Evolutionary conservation across 2,329 filamentous ascomycete species (phyloP).

Genomic region (Colletotrichum euphorbiae): DNA sequence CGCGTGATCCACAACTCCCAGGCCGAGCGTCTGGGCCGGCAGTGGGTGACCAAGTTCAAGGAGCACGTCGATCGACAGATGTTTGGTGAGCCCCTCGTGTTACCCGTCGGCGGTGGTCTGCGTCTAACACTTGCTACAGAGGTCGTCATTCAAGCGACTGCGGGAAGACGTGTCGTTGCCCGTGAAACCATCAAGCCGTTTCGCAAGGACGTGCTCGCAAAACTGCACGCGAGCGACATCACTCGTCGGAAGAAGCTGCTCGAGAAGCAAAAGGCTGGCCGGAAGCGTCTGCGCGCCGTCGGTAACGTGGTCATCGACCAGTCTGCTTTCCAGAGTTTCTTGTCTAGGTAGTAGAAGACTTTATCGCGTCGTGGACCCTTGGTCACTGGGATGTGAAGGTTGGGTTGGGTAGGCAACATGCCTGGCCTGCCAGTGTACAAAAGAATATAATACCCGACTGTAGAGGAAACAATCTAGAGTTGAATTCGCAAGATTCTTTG

Average conservation of each 20-base stretch:
- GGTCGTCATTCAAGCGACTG: conserved; percentile 91
- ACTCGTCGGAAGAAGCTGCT: conserved; percentile 85
- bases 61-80: conserved; percentile 96
- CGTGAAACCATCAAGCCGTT: conserved; percentile 97
- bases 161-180: conserved; percentile 85
- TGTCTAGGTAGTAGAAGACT: conserved; percentile 50
- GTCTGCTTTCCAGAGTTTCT: conserved; percentile 92
- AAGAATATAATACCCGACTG: too few relatives aligned
- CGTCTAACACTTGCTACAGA: conserved; percentile 58
- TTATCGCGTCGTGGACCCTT: too few relatives aligned
- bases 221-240: conserved; percentile 92
- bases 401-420: too few relatives aligned
- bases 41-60: conserved; percentile 97
- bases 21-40: conserved; percentile 80
- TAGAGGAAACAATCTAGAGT: too few relatives aligned
- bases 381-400: too few relatives aligned
- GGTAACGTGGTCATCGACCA: conserved; percentile 98
- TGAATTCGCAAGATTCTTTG: too few relatives aligned
- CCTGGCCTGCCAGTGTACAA: too few relatives aligned
- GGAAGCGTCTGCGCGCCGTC: conserved; percentile 85
- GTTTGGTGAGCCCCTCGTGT: conserved; percentile 66
- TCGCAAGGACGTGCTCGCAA: conserved; percentile 92
- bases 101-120: too few relatives aligned
- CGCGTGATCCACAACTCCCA: conserved; percentile 88
- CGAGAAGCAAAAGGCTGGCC: conserved; percentile 96